Evolutionary conservation across 441 rosid species (phyloP).

Genomic region (Populus hybrid): DNA sequence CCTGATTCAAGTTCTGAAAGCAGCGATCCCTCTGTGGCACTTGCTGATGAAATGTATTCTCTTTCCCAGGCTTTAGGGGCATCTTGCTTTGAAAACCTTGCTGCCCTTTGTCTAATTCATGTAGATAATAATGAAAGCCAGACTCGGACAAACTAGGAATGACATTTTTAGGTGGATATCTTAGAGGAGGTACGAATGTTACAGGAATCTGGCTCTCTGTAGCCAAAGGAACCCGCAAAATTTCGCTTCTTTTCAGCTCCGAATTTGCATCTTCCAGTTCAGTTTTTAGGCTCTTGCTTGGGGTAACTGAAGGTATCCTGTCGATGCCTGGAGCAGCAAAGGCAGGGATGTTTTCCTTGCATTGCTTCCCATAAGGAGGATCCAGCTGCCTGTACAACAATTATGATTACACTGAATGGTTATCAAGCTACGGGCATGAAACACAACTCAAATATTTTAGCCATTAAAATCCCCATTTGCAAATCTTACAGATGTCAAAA

Average conservation of each 20-base stretch:
- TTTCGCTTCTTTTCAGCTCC: background rate
- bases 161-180: conserved; percentile 14
- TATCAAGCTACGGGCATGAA: background rate
- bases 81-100: background rate
- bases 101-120: background rate
- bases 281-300: background rate
- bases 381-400: background rate
- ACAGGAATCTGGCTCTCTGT: background rate
- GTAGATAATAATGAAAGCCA: background rate
- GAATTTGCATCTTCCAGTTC: background rate
- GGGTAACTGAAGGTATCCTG: background rate
- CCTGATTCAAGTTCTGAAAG: background rate
- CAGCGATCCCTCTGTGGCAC: background rate
- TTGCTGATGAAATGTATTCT: background rate
- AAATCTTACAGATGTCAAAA: too few relatives aligned
- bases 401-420: background rate
- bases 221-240: background rate
- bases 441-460: background rate
- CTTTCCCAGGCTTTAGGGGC: background rate
- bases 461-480: background rate
- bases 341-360: conserved; percentile 8
- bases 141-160: background rate
- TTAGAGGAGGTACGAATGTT: conserved; percentile 1
- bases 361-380: background rate
- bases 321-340: background rate